These are phyloP conservation scores for Phascolomyces articulosus DNA, from an alignment of 371 early-diverging fungal species.

Conservation along the genomic window DNA sequence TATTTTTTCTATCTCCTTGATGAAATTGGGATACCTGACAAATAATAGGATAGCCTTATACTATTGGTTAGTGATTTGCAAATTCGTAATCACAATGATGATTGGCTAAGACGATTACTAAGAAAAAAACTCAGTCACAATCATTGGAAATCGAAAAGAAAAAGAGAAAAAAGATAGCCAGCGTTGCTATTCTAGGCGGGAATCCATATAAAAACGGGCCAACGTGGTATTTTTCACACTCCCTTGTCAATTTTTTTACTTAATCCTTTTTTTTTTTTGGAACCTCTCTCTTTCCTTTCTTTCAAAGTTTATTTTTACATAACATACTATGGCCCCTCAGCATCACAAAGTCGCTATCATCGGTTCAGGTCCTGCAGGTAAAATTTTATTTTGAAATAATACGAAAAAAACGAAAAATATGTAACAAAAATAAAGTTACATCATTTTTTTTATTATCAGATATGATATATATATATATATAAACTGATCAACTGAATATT, in stretches of 20 bases:
- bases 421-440: background rate
- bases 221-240: slow-evolving; percentile 2
- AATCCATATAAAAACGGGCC: background rate
- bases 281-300: background rate
- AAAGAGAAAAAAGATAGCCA: background rate
- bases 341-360: slow-evolving; percentile 63
- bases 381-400: background rate
- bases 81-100: background rate
- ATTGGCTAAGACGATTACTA: background rate
- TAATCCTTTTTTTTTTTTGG: too few species aligned
- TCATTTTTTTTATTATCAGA: background rate
- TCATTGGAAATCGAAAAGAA: background rate
- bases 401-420: too few species aligned
- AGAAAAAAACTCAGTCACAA: slow-evolving; percentile 7
- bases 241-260: slow-evolving; percentile 6
- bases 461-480: background rate
- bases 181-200: too few species aligned
- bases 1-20: too few species aligned
- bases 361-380: slow-evolving; percentile 94
- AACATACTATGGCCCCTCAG: slow-evolving; percentile 38
- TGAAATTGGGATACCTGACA: background rate
- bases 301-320: background rate
- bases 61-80: background rate
- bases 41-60: background rate
- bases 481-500: background rate